Percentiles rank a stretch among this genome's conserved stretches.
Evolutionary conservation across 345 rosid genomes (phyloP).

Genomic region (Kernera saxatilis): DNA sequence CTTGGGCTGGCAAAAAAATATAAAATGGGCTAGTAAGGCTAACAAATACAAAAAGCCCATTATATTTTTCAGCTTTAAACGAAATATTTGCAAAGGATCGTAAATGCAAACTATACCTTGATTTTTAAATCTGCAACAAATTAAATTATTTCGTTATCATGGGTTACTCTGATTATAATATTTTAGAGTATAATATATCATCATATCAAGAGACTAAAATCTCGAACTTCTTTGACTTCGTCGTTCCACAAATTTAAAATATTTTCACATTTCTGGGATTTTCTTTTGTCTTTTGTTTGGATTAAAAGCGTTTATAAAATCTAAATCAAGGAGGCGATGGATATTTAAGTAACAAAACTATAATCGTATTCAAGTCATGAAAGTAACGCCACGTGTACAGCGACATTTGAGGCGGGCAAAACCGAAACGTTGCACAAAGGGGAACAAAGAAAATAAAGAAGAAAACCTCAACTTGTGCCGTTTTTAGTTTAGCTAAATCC

Average conservation of each 20-base stretch:
- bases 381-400: conserved; percentile 1
- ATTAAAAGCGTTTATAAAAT: neutral
- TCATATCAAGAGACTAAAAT: too few relatives aligned
- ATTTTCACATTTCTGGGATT: neutral
- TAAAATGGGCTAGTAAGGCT: neutral
- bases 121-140: too few relatives aligned
- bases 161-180: too few relatives aligned
- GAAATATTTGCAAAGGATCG: neutral
- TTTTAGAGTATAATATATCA: too few relatives aligned
- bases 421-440: conserved; percentile 19
- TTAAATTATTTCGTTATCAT: too few relatives aligned
- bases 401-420: conserved; percentile 11
- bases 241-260: neutral
- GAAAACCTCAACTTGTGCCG: neutral
- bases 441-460: neutral
- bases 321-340: neutral
- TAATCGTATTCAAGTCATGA: neutral
- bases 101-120: too few relatives aligned
- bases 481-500: neutral
- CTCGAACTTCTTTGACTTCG: too few relatives aligned
- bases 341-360: neutral
- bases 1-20: neutral
- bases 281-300: neutral
- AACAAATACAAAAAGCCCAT: neutral
- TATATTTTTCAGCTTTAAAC: neutral